These are phyloP conservation scores for Thuidium tamariscinum DNA, from an alignment of 225 moss, liverwort and hornwort species.

Conservation along the genomic window DNA sequence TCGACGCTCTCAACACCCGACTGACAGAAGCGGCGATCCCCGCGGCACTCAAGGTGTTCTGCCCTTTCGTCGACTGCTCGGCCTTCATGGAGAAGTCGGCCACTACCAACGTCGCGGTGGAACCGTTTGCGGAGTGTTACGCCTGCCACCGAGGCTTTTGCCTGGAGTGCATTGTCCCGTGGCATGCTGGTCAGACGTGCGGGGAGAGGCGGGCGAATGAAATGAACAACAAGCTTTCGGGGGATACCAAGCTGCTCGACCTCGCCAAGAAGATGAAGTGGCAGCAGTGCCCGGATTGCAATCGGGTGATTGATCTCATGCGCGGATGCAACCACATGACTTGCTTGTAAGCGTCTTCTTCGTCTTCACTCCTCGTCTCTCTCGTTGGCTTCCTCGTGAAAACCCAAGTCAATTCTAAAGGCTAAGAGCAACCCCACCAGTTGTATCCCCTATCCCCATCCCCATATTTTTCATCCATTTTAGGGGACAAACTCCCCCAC, in stretches of 20 bases:
- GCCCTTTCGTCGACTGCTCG: constrained; percentile 17
- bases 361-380: background rate
- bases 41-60: background rate
- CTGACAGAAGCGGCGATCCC: constrained; percentile 19
- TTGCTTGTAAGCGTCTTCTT: constrained; percentile 31
- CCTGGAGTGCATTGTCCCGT: background rate
- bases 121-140: constrained; percentile 6
- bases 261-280: constrained; percentile 5
- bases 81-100: background rate
- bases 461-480: too few species aligned
- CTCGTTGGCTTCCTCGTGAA: background rate
- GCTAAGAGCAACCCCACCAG: background rate
- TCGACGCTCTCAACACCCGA: background rate
- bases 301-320: constrained; percentile 34
- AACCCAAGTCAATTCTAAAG: background rate
- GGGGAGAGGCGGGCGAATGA: background rate
- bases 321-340: constrained; percentile 72
- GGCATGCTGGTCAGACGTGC: constrained; percentile 10
- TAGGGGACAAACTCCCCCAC: too few species aligned
- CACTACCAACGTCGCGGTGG: background rate
- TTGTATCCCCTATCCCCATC: too few species aligned
- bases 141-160: constrained; percentile 18
- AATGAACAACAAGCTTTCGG: background rate
- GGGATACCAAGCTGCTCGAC: constrained; percentile 3
- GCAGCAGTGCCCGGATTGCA: constrained; percentile 19